These are phyloP conservation scores for Aspergillus heteromorphus DNA, from an alignment of 495 filamentous ascomycete genomes.

Conservation along the genomic window DNA sequence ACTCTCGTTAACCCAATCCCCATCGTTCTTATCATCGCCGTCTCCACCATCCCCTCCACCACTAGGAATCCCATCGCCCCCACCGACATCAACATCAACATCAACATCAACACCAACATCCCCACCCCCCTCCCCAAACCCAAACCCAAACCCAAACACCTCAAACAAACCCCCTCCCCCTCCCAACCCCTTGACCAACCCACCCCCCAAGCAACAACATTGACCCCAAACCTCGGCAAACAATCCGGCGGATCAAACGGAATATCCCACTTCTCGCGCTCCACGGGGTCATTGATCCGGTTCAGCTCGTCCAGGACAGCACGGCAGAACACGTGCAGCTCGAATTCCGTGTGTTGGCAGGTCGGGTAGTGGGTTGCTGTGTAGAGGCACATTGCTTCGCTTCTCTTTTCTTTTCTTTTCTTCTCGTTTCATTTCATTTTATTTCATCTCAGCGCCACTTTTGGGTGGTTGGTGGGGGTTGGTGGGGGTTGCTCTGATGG, in stretches of 20 bases:
- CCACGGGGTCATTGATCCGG: slow-evolving; percentile 7
- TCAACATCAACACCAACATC: too few relatives aligned
- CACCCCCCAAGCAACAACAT: background rate
- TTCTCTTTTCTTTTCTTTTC: background rate
- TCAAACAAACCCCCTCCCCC: background rate
- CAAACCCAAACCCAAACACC: background rate
- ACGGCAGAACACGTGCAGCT: slow-evolving; percentile 13
- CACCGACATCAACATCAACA: too few relatives aligned
- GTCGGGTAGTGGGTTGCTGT: background rate
- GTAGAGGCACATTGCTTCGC: slow-evolving; percentile 18
- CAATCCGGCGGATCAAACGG: slow-evolving; percentile 10
- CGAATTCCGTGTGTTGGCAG: slow-evolving; percentile 11
- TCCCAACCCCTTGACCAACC: background rate
- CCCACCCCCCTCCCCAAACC: too few relatives aligned
- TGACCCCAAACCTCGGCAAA: background rate
- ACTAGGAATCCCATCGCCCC: too few relatives aligned
- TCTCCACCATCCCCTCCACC: too few relatives aligned
- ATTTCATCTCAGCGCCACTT: too few relatives aligned
- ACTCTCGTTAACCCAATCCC: too few relatives aligned
- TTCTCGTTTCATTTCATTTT: too few relatives aligned
- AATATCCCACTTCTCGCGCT: background rate
- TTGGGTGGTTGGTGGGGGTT: too few relatives aligned
- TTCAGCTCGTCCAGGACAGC: slow-evolving; percentile 12
- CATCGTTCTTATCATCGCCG: too few relatives aligned
- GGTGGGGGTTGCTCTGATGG: too few relatives aligned